phyloP scores from a whole-genome alignment of 768 basidiomycete genomes.

The Daedaleopsis sinensis region DNA sequence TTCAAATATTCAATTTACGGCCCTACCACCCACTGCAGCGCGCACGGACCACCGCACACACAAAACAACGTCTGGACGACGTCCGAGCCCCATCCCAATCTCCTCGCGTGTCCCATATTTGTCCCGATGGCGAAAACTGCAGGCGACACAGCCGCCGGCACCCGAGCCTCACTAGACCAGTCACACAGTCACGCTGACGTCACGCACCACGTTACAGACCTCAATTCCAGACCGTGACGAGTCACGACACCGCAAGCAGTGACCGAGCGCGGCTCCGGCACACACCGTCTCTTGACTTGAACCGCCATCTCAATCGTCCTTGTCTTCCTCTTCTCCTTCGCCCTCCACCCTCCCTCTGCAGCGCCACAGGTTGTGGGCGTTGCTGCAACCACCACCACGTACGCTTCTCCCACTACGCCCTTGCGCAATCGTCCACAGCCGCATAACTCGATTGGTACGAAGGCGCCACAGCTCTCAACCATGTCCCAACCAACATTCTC shows the following conservation, averaged over 20 bases:
- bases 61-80: neutral
- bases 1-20: constrained; percentile 1
- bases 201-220: constrained; percentile 2
- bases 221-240: constrained; percentile 7
- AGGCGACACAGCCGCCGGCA: constrained; percentile 23
- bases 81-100: neutral
- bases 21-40: neutral
- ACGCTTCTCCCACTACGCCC: constrained; percentile 8
- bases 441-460: constrained; percentile 11
- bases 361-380: constrained; percentile 8
- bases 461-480: constrained; percentile 13
- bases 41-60: neutral
- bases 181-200: neutral
- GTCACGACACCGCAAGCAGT: neutral
- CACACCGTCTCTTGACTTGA: constrained; percentile 13
- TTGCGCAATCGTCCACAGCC: constrained; percentile 15
- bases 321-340: neutral
- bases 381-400: constrained; percentile 2
- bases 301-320: constrained; percentile 20
- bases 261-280: constrained; percentile 13
- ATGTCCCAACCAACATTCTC: constrained; percentile 53
- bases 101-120: constrained; percentile 19
- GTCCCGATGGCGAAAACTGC: constrained; percentile 21
- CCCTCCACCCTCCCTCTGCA: neutral
- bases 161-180: neutral